A percentile compares a stretch with the other conserved stretches of the same genome.
These are phyloP conservation scores for Alternaria brassicae DNA, from an alignment of 2,329 filamentous ascomycete species.

Conservation along the genomic window DNA sequence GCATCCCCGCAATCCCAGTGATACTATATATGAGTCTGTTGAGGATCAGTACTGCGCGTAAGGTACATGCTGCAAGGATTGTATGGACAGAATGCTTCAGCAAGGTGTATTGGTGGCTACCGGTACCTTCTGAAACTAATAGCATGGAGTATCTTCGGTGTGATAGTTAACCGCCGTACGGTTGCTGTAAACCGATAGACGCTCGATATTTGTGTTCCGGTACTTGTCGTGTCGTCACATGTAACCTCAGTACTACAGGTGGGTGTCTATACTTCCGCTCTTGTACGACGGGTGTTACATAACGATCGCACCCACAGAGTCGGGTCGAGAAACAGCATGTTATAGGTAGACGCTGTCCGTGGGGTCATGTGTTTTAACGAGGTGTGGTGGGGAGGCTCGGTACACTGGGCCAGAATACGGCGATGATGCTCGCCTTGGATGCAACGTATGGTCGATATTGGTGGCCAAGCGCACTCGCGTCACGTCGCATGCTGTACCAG, in stretches of 20 bases:
- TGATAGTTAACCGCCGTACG: background rate
- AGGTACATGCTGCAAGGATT: conserved; percentile 5
- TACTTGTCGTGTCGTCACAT: background rate
- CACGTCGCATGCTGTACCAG: background rate
- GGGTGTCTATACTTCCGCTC: background rate
- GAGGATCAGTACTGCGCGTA: conserved; percentile 8
- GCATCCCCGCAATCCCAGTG: conserved; percentile 13
- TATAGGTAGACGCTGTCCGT: background rate
- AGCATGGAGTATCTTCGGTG: background rate
- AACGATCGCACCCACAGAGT: background rate
- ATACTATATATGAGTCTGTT: conserved; percentile 4
- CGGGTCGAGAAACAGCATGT: background rate
- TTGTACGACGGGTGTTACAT: conserved; percentile 6
- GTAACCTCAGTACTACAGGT: background rate
- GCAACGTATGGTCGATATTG: background rate
- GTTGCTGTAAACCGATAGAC: background rate
- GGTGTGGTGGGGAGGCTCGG: conserved; percentile 7
- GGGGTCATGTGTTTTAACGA: conserved; percentile 6
- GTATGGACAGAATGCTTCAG: conserved; percentile 1
- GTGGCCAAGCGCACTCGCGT: background rate
- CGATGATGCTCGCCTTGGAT: background rate
- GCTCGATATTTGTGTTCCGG: background rate
- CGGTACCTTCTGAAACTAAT: background rate
- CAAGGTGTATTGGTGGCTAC: background rate
- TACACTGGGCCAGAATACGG: background rate